Percentiles rank a stretch among this genome's conserved stretches.
These are phyloP conservation scores for Trichoderma koningii DNA, from an alignment of 2,329 filamentous ascomycete genomes.

Conservation along the genomic window DNA sequence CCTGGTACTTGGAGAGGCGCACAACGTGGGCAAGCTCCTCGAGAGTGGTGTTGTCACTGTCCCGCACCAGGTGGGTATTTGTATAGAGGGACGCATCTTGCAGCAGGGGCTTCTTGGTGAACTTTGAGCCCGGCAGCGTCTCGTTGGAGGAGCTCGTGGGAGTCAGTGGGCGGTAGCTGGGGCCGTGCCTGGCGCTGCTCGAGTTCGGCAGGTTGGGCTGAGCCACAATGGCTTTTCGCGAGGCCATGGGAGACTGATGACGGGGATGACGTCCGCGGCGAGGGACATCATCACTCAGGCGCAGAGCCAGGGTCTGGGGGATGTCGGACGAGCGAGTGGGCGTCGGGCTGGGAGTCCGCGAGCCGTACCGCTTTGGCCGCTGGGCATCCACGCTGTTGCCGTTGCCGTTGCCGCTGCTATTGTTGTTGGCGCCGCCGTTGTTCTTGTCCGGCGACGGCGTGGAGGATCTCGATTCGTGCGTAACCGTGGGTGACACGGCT, in stretches of 20 bases:
- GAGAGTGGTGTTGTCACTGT: constrained; percentile 68
- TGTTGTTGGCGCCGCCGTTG: constrained; percentile 37
- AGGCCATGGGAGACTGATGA: constrained; percentile 43
- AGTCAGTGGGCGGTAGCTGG: constrained; percentile 35
- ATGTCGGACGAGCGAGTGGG: constrained; percentile 52
- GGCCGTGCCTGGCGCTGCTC: constrained; percentile 36
- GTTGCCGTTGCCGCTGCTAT: constrained; percentile 50
- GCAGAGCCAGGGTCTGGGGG: constrained; percentile 46
- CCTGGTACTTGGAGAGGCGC: constrained; percentile 76
- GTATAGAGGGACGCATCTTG: constrained; percentile 68
- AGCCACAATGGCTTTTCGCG: constrained; percentile 54
- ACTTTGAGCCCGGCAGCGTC: constrained; percentile 23
- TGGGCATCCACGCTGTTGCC: constrained; percentile 53
- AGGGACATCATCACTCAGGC: constrained; percentile 49
- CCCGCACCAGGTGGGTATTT: constrained; percentile 60
- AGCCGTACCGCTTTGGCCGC: constrained; percentile 53
- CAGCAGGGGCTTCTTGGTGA: constrained; percentile 57
- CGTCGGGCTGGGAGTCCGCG: constrained; percentile 61
- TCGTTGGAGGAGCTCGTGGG: constrained; percentile 42
- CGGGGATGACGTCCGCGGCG: constrained; percentile 41
- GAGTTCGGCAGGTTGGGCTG: constrained; percentile 43
- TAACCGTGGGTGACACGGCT: constrained; percentile 41
- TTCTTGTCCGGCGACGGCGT: constrained; percentile 56
- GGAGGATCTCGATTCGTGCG: constrained; percentile 52
- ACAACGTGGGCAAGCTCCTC: constrained; percentile 78